Evolutionary conservation across 2,329 filamentous ascomycete species (phyloP), one percentile per base, ranked within the genome.

Genomic region (Talaromyces sp.): DNA sequence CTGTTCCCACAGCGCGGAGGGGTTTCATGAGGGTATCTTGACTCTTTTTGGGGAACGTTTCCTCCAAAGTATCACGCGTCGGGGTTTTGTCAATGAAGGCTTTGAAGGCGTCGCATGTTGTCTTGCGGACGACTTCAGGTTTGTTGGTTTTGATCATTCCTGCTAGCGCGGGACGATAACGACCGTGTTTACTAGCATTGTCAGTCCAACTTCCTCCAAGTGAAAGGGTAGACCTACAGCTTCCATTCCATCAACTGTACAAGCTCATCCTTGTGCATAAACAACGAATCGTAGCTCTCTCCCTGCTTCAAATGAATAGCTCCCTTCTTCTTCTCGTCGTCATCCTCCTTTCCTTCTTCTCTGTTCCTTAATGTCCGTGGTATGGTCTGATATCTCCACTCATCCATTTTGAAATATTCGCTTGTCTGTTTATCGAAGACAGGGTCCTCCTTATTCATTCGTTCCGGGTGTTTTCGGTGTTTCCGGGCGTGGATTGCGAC

Each of bases 241-340:
- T 80, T 80, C 78, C 78, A 80, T 54, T 78, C 75, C 67, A 80
- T 76, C 58, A 78, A 65, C 56, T 66, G 69, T 55, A 75, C 67
- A 39, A 79, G 52, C 16, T 79, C 73, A 1, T 74, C 72, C 35
- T 75, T 76, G 50, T 63, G 57, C 57, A 63, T 60, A 21, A 57
- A 60, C 16, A 63, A 31, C 23, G 57, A 55, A 21, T 57, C 57
- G 8, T 60, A 57, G n/a, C 58, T 31, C 40, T 58, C 58, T 4
- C 40, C 57, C 23, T 55, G 37, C 11, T 67, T 67, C 7, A 79
- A 56, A 60, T 61, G 40, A 18, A 58, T 25, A 12, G 54, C 60
- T 14, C 37, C 39, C 37, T 37, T 37, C 64, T 25, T 64, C 21
- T 46, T 60, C 33, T 57, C 64, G 16, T 63, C 52, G 28, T 63